phyloP scores from a whole-genome alignment of 805 yeast genomes.

The Blastobotrys americana region DNA sequence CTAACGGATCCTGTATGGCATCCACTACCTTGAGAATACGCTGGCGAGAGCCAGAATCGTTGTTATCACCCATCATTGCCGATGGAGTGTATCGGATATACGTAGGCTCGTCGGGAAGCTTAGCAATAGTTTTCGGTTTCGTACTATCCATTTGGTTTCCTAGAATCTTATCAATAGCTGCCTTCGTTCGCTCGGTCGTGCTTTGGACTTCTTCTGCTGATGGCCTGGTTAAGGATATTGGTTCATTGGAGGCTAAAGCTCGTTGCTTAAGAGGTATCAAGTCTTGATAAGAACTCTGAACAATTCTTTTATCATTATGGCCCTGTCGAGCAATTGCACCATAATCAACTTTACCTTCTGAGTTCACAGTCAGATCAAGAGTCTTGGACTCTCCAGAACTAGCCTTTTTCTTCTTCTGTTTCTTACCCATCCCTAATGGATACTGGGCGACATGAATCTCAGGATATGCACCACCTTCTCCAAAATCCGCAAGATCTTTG shows the following conservation, averaged over 20 bases:
- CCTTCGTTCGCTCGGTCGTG: conserved; percentile 50
- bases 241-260: conserved; percentile 28
- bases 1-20: conserved; percentile 71
- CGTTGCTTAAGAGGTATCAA: conserved; percentile 55
- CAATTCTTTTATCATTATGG: conserved; percentile 24
- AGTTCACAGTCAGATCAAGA: conserved; percentile 24
- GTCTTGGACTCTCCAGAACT: conserved; percentile 19
- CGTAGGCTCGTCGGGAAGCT: conserved; percentile 33
- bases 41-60: conserved; percentile 26
- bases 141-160: conserved; percentile 36
- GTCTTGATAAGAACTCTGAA: conserved; percentile 46
- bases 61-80: conserved; percentile 29
- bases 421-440: conserved; percentile 28
- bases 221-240: conserved; percentile 39
- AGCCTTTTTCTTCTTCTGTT: conserved; percentile 7
- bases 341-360: conserved; percentile 29
- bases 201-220: conserved; percentile 39
- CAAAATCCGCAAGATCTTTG: conserved; percentile 22
- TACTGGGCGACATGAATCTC: conserved; percentile 30
- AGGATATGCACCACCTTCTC: conserved; percentile 32
- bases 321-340: conserved; percentile 31
- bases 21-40: conserved; percentile 61
- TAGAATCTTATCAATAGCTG: conserved; percentile 47
- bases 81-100: conserved; percentile 42
- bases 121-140: conserved; percentile 24